Percentiles rank a stretch among this genome's conserved stretches.
These are phyloP conservation scores for Hanseniaspora thailandica DNA, from an alignment of 805 yeast genomes.

Conservation along the genomic window DNA sequence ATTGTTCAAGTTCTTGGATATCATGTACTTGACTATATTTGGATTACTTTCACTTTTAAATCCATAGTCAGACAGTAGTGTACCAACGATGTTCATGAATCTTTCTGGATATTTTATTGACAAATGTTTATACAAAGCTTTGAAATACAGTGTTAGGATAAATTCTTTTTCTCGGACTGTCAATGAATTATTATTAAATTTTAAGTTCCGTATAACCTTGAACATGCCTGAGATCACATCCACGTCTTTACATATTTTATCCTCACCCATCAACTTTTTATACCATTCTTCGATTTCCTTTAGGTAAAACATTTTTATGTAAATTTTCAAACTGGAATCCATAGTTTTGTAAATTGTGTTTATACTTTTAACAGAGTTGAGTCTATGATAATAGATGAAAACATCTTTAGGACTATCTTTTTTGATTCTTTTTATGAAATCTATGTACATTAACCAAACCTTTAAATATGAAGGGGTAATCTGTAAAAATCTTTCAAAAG, in stretches of 20 bases:
- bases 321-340: neutral
- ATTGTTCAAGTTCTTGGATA: neutral
- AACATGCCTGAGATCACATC: neutral
- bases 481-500: constrained; percentile 8
- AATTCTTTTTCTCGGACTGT: neutral
- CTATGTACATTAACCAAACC: constrained; percentile 6
- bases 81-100: neutral
- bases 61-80: neutral
- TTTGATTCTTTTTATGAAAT: neutral
- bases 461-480: constrained; percentile 1
- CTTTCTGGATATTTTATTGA: neutral
- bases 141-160: neutral
- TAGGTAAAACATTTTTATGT: neutral
- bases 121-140: neutral
- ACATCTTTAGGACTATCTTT: neutral
- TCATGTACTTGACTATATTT: neutral
- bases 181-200: neutral
- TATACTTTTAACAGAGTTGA: neutral
- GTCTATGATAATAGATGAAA: neutral
- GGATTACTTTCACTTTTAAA: neutral
- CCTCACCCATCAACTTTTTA: neutral
- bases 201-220: neutral
- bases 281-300: neutral
- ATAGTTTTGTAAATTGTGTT: neutral
- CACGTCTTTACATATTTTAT: neutral